Evolutionary conservation across 306 rosid species (phyloP), one percentile per base, ranked within the genome.

Genomic region (Ormosia emarginata): DNA sequence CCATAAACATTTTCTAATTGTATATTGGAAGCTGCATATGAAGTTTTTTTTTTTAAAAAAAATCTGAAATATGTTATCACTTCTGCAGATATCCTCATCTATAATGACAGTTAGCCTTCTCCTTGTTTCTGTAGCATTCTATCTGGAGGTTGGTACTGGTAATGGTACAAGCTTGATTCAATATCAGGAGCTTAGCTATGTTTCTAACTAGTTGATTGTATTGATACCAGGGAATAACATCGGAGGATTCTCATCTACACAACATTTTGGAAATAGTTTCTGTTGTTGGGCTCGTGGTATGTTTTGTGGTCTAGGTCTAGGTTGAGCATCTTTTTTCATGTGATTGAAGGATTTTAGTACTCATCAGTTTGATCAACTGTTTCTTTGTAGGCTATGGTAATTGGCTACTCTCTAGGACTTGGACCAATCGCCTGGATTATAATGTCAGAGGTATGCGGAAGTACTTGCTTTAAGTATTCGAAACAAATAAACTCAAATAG

Each of bases 391-490:
- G 84, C 80, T 41, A 73, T 88, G 90, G 93, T 86, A 57, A 80
- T 85, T 64, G 88, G 88, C 32, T 93, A 85, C 90, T 91, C 97
- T 79, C 85, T 93, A 24, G 98, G 98, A 37, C 86, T 93, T 6
- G 98, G 98, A 78, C 91, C 98, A 52, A 90, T 93, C 87, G 97
- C 98, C 15, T 93, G 97, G 98, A 59, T 93, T 67, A 93, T 93
- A 83, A 93, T 93, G 98, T 87, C 98, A 40, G 97, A 93, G 98
- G 98, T 91, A 85, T 66, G 79, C 14, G 50, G 18, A 82, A 59
- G 36, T 47, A 50, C 18, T 65, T 62, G 11, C 37, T 37, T 61
- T 50, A 43, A 47, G 63, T 47, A 33, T 17, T 52, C 58, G 49
- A 52, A 58, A 57, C 34, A 34, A 40, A 58, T 58, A 18, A 33